phyloP scores from a whole-genome alignment of 768 basidiomycete species.

The Hypholoma sublateritium region DNA sequence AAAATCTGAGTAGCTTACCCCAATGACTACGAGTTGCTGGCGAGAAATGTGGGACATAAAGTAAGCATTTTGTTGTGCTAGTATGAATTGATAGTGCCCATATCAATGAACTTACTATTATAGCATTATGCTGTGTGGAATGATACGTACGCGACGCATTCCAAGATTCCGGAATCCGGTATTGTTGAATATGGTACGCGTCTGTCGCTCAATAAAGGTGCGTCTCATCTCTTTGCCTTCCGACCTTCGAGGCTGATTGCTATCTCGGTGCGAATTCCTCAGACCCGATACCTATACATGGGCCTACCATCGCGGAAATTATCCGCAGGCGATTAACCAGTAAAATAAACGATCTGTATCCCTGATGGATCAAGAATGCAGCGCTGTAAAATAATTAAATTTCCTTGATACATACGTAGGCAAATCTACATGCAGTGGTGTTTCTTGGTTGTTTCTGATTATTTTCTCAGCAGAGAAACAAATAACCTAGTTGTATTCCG shows the following conservation, averaged over 20 bases:
- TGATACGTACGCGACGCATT: conserved; percentile 16
- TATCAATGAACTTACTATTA: no score
- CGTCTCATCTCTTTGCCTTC: not conserved
- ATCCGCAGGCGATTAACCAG: conserved; percentile 54
- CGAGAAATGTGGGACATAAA: conserved; percentile 40
- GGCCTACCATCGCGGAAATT: conserved; percentile 51
- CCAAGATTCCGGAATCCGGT: conserved; percentile 12
- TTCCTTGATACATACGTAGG: no score
- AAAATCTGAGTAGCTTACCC: conserved; percentile 21
- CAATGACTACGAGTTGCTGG: conserved; percentile 40
- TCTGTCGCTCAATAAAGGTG: conserved; percentile 9
- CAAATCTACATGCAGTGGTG: no score
- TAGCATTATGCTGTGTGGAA: conserved; percentile 24
- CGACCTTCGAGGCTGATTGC: no score
- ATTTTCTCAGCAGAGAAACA: no score
- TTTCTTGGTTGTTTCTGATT: no score
- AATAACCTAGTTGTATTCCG: no score
- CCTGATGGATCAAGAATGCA: not conserved
- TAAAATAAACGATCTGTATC: not conserved
- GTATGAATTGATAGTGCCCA: no score
- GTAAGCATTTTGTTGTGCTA: conserved; percentile 21
- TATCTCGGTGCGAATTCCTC: not conserved
- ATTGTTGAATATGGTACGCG: conserved; percentile 10
- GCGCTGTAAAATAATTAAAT: no score
- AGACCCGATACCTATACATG: conserved; percentile 58